Evolutionary conservation across 2,329 filamentous ascomycete genomes (phyloP).

Genomic region (Penicillium sp.): DNA sequence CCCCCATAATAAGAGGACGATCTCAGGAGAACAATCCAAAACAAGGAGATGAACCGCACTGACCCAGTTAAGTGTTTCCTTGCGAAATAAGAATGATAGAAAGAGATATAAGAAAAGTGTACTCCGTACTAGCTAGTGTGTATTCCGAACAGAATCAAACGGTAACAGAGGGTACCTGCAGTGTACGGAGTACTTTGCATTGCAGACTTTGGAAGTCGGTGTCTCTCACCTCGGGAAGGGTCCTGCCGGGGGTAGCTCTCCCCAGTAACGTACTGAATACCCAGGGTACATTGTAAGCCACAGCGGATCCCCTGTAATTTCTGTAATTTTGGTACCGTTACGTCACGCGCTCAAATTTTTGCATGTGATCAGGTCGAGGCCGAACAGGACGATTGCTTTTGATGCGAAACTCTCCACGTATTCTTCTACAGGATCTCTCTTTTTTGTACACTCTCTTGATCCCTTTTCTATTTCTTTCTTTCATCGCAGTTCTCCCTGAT

Average conservation of each 20-base stretch:
- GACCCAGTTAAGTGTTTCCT: not conserved
- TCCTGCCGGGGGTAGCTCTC: conserved; percentile 9
- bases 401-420: conserved; percentile 2
- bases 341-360: conserved; percentile 38
- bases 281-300: not conserved
- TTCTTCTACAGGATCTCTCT: conserved; percentile 12
- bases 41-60: conserved; percentile 3
- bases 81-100: not conserved
- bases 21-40: not conserved
- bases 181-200: not conserved
- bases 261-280: conserved; percentile 14
- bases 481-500: not conserved
- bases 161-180: not conserved
- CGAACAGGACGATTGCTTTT: conserved; percentile 22
- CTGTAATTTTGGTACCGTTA: conserved; percentile 32
- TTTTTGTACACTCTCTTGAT: conserved; percentile 6
- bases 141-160: not conserved
- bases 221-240: not conserved
- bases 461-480: conserved; percentile 1
- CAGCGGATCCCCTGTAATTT: conserved; percentile 1
- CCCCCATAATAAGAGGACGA: not conserved
- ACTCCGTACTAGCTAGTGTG: not conserved
- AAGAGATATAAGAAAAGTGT: not conserved
- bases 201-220: not conserved
- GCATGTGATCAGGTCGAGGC: conserved; percentile 33